Evolutionary conservation across 106 monocot species (phyloP), one percentile per base, ranked within the genome.

Genomic region (Phalaenopsis equestris): DNA sequence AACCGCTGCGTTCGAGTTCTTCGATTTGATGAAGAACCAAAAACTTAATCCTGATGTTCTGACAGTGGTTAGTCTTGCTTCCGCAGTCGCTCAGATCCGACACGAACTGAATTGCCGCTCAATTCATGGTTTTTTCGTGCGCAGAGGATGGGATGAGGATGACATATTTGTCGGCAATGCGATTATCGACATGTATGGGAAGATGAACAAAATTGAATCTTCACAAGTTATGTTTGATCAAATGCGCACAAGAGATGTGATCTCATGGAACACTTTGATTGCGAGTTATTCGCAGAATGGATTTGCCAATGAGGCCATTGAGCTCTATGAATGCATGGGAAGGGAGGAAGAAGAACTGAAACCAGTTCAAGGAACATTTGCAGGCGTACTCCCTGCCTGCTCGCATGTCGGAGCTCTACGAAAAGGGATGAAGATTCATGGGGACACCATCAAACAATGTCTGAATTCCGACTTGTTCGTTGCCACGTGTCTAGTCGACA

Each of bases 221-320:
- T 89, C 91, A 6, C 84, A 77, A 80, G 80, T 43, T 68, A 84
- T 93, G 23, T 95, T 95, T 42, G 47, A 41, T 17, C 17, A 79
- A n/a, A 86, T 95, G 92, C 76, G 39, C 5, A 19, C 17, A 2
- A 86, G 80, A 78, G 91, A 93, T 78, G 89, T 93, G 56, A 85
- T 93, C 55, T 87, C 95, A 2, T 95, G 95, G 93, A 90, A 77
- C 37, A 64, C 91, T 47, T 74, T 95, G 87, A 90, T 95, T 39
- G 75, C 88, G 15, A 89, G 92, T 1, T 84, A 92, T 77, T 90
- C 89, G 3, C 46, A 89, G 84, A 87, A 89, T 80, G 95, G 92
- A 48, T 75, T 74, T 30, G 83, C 82, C 1, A 77, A 80, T 78
- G 67, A 48, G 56, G 92, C 90, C 8, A 12, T 92, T 37, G 58